A percentile compares a stretch with the other conserved stretches of the same genome.
phyloP scores from a whole-genome alignment of 179 eudicot species.

The Beta lomatogona region DNA sequence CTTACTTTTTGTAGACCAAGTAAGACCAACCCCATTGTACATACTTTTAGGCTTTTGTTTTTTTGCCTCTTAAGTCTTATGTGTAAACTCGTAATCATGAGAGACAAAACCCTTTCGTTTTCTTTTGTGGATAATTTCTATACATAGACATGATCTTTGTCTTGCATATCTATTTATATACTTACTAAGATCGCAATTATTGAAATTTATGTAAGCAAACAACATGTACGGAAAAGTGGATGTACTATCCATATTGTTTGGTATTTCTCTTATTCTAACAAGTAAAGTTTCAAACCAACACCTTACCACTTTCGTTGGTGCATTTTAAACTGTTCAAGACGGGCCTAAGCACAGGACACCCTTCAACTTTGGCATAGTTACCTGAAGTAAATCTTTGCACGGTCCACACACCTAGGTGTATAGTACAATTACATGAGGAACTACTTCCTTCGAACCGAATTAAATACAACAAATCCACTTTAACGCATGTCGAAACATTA shows the following conservation, averaged over 20 bases:
- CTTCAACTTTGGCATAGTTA: too few relatives aligned
- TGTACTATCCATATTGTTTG: neutral
- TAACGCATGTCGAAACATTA: too few relatives aligned
- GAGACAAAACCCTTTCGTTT: neutral
- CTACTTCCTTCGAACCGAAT: too few relatives aligned
- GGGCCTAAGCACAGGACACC: too few relatives aligned
- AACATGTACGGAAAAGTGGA: neutral
- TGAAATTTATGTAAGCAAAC: neutral
- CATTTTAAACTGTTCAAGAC: neutral
- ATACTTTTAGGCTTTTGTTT: neutral
- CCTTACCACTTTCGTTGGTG: too few relatives aligned
- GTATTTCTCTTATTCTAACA: neutral
- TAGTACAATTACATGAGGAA: too few relatives aligned
- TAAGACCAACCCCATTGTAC: neutral
- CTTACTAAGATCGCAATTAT: neutral
- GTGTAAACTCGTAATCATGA: neutral
- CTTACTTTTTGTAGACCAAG: rapidly evolving
- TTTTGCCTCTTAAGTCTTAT: neutral
- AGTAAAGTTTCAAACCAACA: too few relatives aligned
- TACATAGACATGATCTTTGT: neutral
- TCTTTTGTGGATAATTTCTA: neutral
- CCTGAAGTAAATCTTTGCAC: too few relatives aligned
- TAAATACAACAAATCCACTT: too few relatives aligned
- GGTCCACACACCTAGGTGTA: too few relatives aligned
- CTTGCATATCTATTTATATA: neutral